A percentile compares a stretch with the other conserved stretches of the same genome.
phyloP scores from a whole-genome alignment of 306 rosid species.

The Mucuna pruriens region DNA sequence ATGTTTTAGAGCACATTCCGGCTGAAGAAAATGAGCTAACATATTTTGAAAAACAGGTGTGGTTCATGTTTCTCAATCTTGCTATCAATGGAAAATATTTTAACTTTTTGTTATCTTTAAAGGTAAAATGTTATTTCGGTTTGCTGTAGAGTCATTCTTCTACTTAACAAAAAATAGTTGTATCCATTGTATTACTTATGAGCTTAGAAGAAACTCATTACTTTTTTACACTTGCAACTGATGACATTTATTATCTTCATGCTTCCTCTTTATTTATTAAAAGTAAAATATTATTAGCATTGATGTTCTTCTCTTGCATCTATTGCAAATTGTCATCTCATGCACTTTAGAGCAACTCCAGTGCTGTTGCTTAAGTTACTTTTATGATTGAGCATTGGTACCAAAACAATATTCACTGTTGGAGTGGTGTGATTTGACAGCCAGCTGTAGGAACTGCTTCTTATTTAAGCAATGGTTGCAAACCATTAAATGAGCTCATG shows the following conservation, averaged over 20 bases:
- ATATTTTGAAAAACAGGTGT: constrained; percentile 89
- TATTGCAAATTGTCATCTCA: constrained; percentile 10
- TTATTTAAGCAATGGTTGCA: not conserved
- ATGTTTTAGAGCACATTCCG: constrained; percentile 79
- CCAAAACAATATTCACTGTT: not conserved
- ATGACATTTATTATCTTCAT: not conserved
- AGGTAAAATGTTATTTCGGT: not conserved
- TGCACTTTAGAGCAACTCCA: constrained; percentile 13
- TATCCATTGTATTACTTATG: constrained; percentile 2
- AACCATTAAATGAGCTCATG: not conserved
- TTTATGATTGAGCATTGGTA: not conserved
- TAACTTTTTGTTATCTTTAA: constrained; percentile 24
- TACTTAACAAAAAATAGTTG: not conserved
- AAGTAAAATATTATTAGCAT: not conserved
- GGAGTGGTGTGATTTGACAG: not conserved
- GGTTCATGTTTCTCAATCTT: constrained; percentile 38
- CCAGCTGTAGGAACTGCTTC: not conserved
- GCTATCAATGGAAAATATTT: constrained; percentile 12
- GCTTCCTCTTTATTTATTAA: constrained; percentile 17
- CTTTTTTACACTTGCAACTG: constrained; percentile 15
- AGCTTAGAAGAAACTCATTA: constrained; percentile 29
- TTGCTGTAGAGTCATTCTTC: constrained; percentile 11
- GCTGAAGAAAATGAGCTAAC: constrained; percentile 73
- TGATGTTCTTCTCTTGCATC: not conserved
- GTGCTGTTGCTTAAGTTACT: not conserved